phyloP scores from a whole-genome alignment of 495 filamentous ascomycete genomes.

The Penicillium chermesinum region DNA sequence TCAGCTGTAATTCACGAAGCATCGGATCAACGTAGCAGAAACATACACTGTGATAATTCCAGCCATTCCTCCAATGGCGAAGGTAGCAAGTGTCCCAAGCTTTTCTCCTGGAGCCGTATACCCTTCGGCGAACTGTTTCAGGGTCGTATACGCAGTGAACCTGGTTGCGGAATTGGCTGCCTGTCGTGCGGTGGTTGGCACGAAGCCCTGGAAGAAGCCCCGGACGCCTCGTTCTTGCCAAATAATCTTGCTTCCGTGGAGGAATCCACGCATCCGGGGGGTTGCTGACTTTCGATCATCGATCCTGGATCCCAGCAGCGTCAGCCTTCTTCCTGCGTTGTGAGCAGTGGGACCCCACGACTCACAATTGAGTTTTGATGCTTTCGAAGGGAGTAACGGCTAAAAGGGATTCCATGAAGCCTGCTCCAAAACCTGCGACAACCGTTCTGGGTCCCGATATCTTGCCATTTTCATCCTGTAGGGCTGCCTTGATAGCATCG shows the following conservation, averaged over 20 bases:
- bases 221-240: constrained; percentile 78
- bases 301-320: constrained; percentile 69
- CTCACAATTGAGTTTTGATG: constrained; percentile 89
- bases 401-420: constrained; percentile 85
- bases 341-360: no score
- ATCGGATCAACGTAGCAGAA: neutral
- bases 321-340: no score
- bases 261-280: constrained; percentile 84
- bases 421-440: constrained; percentile 89
- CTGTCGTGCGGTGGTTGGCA: constrained; percentile 90
- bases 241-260: constrained; percentile 85
- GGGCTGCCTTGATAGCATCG: constrained; percentile 79
- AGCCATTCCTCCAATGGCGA: constrained; percentile 83
- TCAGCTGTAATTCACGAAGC: neutral
- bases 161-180: constrained; percentile 88
- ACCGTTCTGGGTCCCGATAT: constrained; percentile 88
- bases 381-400: constrained; percentile 97
- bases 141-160: constrained; percentile 82
- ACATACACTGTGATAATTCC: constrained; percentile 90
- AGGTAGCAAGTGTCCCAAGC: constrained; percentile 81
- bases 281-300: constrained; percentile 88
- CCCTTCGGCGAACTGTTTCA: constrained; percentile 85
- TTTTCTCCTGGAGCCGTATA: constrained; percentile 95
- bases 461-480: constrained; percentile 81
- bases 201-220: constrained; percentile 95